These are phyloP conservation scores for Chlorella sorokiniana DNA, from an alignment of 139 green algal species.

Conservation along the genomic window DNA sequence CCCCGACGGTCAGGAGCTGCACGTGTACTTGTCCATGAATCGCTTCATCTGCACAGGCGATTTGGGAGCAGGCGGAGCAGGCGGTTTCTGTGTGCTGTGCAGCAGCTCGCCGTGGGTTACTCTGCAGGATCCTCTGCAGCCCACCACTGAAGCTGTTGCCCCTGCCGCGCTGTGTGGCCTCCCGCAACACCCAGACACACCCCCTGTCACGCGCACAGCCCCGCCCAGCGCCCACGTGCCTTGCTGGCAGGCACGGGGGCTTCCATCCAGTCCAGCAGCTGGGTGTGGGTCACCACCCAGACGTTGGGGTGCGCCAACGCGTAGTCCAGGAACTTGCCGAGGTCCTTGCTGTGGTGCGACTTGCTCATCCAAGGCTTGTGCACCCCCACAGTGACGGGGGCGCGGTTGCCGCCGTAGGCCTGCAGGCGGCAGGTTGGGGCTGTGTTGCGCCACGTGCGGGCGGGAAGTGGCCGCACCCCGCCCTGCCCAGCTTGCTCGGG, in stretches of 20 bases:
- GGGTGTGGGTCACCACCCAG: conserved; percentile 6
- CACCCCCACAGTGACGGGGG: neutral
- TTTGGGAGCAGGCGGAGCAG: neutral
- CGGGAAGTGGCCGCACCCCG: too few species aligned
- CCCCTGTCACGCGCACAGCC: neutral
- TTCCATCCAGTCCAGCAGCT: conserved; percentile 26
- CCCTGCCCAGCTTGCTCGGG: too few species aligned
- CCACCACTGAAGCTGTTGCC: neutral
- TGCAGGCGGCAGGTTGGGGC: neutral
- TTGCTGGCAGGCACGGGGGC: neutral
- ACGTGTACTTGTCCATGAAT: conserved; percentile 25
- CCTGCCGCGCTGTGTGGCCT: too few species aligned
- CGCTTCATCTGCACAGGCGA: neutral
- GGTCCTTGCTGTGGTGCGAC: neutral
- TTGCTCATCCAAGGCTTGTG: neutral
- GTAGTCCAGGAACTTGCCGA: neutral
- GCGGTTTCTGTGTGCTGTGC: too few species aligned
- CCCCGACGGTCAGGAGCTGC: neutral
- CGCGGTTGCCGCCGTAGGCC: conserved; percentile 1
- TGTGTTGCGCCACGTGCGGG: too few species aligned
- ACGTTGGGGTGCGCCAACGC: neutral
- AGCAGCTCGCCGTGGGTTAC: neutral
- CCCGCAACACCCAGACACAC: neutral
- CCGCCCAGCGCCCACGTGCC: neutral
- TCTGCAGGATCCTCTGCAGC: too few species aligned